Evolutionary conservation across 306 rosid species (phyloP).

Genomic region (Herpetospermum pedunculosum): DNA sequence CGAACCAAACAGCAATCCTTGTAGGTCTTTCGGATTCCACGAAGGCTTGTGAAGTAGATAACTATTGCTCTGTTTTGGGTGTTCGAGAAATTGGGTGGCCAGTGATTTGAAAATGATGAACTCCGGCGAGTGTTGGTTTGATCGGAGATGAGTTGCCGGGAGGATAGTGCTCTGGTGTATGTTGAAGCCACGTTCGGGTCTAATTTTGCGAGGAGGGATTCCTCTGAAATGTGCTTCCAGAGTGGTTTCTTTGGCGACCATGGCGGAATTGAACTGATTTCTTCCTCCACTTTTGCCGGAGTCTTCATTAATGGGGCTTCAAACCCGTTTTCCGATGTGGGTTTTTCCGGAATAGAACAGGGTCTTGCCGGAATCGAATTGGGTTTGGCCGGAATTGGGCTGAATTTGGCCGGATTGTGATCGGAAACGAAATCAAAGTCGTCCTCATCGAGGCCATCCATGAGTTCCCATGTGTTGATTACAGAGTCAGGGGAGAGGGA

Average conservation of each 20-base stretch:
- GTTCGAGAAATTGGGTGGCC: slow-evolving; percentile 18
- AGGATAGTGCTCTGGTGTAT: slow-evolving; percentile 1
- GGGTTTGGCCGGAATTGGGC: background rate
- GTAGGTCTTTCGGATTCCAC: slow-evolving; percentile 70
- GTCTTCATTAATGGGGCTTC: background rate
- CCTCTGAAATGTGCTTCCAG: slow-evolving; percentile 78
- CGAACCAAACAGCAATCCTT: slow-evolving; percentile 71
- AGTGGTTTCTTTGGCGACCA: slow-evolving; percentile 40
- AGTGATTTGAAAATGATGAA: slow-evolving; percentile 14
- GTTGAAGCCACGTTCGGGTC: slow-evolving; percentile 49
- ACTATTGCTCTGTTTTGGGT: slow-evolving; percentile 49
- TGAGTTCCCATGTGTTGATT: slow-evolving; percentile 93
- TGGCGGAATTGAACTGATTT: slow-evolving; percentile 5
- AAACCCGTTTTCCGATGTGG: slow-evolving; percentile 15
- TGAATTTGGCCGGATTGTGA: background rate
- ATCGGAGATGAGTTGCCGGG: slow-evolving; percentile 11
- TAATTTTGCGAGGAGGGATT: slow-evolving; percentile 57
- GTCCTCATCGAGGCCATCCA: slow-evolving; percentile 44
- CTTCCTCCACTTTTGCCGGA: slow-evolving; percentile 14
- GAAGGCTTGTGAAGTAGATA: slow-evolving; percentile 58
- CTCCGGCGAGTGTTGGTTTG: background rate
- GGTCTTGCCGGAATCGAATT: slow-evolving; percentile 11
- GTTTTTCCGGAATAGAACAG: slow-evolving; percentile 7
- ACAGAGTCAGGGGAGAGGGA: slow-evolving; percentile 76
- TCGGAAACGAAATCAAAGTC: slow-evolving; percentile 15